A percentile compares a stretch with the other conserved stretches of the same genome.
These are phyloP conservation scores for Pseudocercospora crystallina DNA, from an alignment of 2,329 filamentous ascomycete species.

Conservation along the genomic window DNA sequence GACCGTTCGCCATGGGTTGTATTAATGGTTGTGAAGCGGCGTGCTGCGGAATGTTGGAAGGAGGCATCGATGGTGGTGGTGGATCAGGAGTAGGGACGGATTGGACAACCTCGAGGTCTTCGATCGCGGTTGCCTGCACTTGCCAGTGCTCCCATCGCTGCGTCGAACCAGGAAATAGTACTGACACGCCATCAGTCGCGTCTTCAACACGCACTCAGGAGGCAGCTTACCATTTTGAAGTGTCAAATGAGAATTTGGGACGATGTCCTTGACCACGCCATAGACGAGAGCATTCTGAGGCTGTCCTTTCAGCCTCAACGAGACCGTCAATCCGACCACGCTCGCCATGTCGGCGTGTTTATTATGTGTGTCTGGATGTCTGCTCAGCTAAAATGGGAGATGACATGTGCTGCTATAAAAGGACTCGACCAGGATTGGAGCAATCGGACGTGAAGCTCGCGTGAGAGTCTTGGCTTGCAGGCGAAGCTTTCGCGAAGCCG, in stretches of 20 bases:
- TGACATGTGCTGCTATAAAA: too few relatives aligned
- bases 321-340: conserved; percentile 64
- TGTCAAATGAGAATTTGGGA: conserved; percentile 65
- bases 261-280: conserved; percentile 68
- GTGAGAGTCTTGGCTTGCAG: too few relatives aligned
- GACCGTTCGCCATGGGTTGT: conserved; percentile 4
- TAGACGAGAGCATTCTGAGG: conserved; percentile 60
- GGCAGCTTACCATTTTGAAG: conserved; percentile 65
- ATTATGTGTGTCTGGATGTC: too few relatives aligned
- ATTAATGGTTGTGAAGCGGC: conserved; percentile 2
- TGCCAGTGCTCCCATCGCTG: conserved; percentile 54
- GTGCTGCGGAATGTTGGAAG: not conserved
- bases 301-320: conserved; percentile 66
- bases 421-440: too few relatives aligned
- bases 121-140: conserved; percentile 59
- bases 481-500: too few relatives aligned
- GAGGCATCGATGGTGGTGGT: conserved; percentile 1
- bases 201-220: not conserved
- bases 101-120: conserved; percentile 55
- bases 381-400: too few relatives aligned
- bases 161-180: conserved; percentile 56
- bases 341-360: conserved; percentile 15
- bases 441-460: too few relatives aligned
- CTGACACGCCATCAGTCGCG: conserved; percentile 38
- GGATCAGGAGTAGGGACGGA: conserved; percentile 13